Evolutionary conservation across 805 yeast species (phyloP), one percentile per base, ranked within the genome.

Genomic region (Zygoascus biomembranicola): DNA sequence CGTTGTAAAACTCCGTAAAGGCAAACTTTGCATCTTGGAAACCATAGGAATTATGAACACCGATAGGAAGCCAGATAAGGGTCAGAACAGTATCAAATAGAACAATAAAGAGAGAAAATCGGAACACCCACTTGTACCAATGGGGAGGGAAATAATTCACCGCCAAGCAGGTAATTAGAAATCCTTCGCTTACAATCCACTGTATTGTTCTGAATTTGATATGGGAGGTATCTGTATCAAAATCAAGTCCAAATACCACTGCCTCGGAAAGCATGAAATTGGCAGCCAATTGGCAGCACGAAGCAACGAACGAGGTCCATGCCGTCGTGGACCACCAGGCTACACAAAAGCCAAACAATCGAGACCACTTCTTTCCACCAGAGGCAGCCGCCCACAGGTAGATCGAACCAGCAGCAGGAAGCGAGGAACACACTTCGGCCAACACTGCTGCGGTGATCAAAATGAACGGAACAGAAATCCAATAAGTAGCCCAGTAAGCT

Each of bases 271-370:
- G 49, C 32, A 60, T 28, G 41, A 47, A 60, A 41, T 59, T 57
- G 26, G 58, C 57, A 16, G 57, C 56, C 18, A 47, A 53, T 49
- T 59, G 62, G 41, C 55, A 16, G 35, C 39, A 49, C 32, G 56
- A 47, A 5, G 62, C 59, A 26, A 60, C 53, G 47, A 60, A 60
- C 31, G 57, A 55, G 5, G 61, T 59, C 63, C 63, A 60, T 2
- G 63, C 63, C n/a, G 58, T 56, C 1, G 58, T 37, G 8, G 63
- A 55, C 63, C 63, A 60, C 53, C 57, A 59, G 4, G 63, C 63
- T 13, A 60, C 63, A 14, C 59, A 43, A 43, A 59, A 59, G 5
- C 62, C 61, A 42, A 59, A 49, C 43, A 60, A 51, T 11, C 63
- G 51, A 19, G 62, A 60, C 44, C 56, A 56, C 31, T 50, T 46